Evolutionary conservation across 805 yeast species (phyloP).

Genomic region (Vanderwaltozyma tropicalis): DNA sequence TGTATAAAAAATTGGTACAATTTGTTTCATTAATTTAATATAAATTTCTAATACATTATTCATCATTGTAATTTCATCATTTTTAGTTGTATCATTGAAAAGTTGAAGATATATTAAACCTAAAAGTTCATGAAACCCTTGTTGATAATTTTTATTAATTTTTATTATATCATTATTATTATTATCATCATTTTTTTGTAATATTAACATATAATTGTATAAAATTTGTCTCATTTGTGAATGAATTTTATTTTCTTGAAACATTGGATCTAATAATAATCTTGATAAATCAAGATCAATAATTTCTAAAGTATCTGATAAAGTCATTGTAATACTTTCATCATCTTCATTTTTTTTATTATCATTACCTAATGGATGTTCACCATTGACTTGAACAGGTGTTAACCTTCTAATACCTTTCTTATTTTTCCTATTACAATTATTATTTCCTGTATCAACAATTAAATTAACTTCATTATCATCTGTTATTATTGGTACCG

Average conservation of each 20-base stretch:
- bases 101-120: slow-evolving; percentile 22
- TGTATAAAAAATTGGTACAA: slow-evolving; percentile 19
- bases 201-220: slow-evolving; percentile 11
- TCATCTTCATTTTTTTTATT: slow-evolving; percentile 4
- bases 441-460: background rate
- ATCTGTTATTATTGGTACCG: slow-evolving; percentile 10
- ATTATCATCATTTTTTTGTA: slow-evolving; percentile 1
- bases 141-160: slow-evolving; percentile 14
- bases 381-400: slow-evolving; percentile 8
- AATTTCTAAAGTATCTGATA: slow-evolving; percentile 21
- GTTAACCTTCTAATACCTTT: slow-evolving; percentile 19
- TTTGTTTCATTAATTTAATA: slow-evolving; percentile 19
- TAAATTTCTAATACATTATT: slow-evolving; percentile 16
- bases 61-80: slow-evolving; percentile 3
- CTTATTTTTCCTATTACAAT: background rate
- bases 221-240: slow-evolving; percentile 19
- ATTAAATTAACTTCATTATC: slow-evolving; percentile 4
- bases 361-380: slow-evolving; percentile 6
- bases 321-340: slow-evolving; percentile 4
- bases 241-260: slow-evolving; percentile 11
- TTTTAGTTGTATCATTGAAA: slow-evolving; percentile 4
- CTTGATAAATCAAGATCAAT: slow-evolving; percentile 24
- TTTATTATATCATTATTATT: background rate
- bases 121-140: slow-evolving; percentile 27
- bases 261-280: slow-evolving; percentile 18